Evolutionary conservation across 148 eudicot genomes (phyloP).

Genomic region (Chenopodium quinoa): DNA sequence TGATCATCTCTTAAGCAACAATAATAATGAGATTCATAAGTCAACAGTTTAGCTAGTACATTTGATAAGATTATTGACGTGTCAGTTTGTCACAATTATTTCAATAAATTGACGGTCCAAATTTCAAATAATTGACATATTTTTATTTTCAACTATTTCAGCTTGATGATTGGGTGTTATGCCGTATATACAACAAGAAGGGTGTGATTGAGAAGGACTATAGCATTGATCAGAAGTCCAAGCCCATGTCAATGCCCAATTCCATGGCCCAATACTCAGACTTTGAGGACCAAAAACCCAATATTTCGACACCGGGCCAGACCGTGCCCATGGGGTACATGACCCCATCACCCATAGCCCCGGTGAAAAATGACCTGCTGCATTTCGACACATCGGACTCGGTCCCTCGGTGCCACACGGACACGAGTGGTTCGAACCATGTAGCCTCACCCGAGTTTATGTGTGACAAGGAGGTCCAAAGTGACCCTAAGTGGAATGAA

Average conservation of each 20-base stretch:
- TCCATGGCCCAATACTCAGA: conserved; percentile 24
- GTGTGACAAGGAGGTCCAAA: conserved; percentile 67
- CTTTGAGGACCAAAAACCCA: conserved; percentile 48
- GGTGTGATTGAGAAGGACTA: conserved; percentile 46
- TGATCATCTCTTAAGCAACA: neutral
- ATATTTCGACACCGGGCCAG: conserved; percentile 17
- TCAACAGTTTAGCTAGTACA: neutral
- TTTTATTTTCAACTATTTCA: conserved; percentile 23
- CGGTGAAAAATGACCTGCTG: conserved; percentile 28
- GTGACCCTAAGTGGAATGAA: conserved; percentile 50
- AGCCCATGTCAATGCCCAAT: neutral
- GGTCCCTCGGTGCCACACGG: conserved; percentile 53
- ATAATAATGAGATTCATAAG: neutral
- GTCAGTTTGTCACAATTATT: neutral
- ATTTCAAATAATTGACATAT: conserved; percentile 1
- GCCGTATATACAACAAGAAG: conserved; percentile 85
- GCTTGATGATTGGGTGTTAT: conserved; percentile 79
- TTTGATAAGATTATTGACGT: neutral
- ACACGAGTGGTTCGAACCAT: conserved; percentile 54
- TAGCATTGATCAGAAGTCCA: conserved; percentile 18
- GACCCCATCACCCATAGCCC: conserved; percentile 4
- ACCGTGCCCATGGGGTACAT: conserved; percentile 6
- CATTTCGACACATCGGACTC: conserved; percentile 64
- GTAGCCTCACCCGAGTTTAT: conserved; percentile 49
- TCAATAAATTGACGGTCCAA: neutral